Evolutionary conservation across 371 early-diverging fungal genomes (phyloP), one percentile per base, ranked within the genome.

Genomic region (Mortierella sp.): DNA sequence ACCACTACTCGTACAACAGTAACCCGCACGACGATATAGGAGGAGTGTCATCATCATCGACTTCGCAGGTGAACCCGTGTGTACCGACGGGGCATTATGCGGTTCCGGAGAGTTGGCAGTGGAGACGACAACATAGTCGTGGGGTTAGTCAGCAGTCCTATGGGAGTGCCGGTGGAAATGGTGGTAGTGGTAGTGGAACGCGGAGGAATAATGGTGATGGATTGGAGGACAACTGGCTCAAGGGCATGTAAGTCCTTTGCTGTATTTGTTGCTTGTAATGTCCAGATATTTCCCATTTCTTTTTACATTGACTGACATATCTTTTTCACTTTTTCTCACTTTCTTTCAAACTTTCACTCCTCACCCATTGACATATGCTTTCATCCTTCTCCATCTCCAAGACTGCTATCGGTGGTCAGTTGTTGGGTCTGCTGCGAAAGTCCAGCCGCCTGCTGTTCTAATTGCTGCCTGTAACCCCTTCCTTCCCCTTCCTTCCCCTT

Each of bases 361-460:
- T 71, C 46, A 41, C 41, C 41, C 35, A 16, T 56, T 63, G 43
- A 71, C 56, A 55, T 16, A 44, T 48, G 5, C 29, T 18, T 60
- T 29, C 48, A 49, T 60, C 18, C n/a, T 18, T 18, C 27, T 27
- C 16, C 27, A 24, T 29, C 44, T 46, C 29, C 10, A 80, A 84
- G 81, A 29, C 12, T 84, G 38, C 11, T 44, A 2, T 78, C 84
- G 14, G 18, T 80, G 6, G 72, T 73, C 75, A 48, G 84, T 46
- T 77, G 78, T 46, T 84, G 84, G 83, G 49, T 75, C n/a, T 83
- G 83, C 60, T 83, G 77, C 24, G 83, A 79, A 74, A 79, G 77
- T 51, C 77, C 83, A 12, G 27, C 72, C 24, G 77, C 77, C 68
- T 83, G 84, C 54, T 83, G 80, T 32, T 65, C 71, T 14, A 56